Base-by-base conservation (phyloP, 768 basidiomycete genomes). In the Termitomyces sp. region DNA sequence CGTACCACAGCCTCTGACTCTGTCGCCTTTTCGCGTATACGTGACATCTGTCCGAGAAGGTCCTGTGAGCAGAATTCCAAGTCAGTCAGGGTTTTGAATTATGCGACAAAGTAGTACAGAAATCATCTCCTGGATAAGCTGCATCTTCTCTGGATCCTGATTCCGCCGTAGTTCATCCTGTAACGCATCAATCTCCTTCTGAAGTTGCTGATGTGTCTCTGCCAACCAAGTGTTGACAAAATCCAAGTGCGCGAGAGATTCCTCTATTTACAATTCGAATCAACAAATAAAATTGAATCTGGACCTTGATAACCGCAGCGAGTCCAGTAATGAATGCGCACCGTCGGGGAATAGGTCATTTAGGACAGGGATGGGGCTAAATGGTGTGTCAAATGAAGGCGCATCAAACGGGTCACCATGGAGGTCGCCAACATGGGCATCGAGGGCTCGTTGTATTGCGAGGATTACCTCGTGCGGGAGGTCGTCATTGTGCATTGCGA, bases 1-100 rank as follows among this genome's bases (percentile, higher is more conserved):
- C 89, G 81, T 26, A 98, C 97, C 48, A 98, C 92, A 1, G 94
- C 94, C 65, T 98, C 97, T 3, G 93, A 94, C 68, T 99, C 97
- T 1, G 93, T 91, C 0, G 96, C 94, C 67, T 98, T 98, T 72
- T 98, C 94, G 44, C 94, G 83, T 62, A 98, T 97, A 55, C 89
- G 88, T 38, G 89, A 94, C 85, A 98, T 96, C 74, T 98, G 96
- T 28, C 89, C 86, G 48, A 98, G 80, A 15, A 98, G 78, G 66
- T 97, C 94, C 95, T 98, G 66, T 11, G 45, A 31, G 47, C 17
- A 45, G 38, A 12, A 45, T 10, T 23, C 30, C 19, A 15, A 26
- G 28, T 45, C 15, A 50, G 41, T 41, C 37, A 26, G 26, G 10
- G 26, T 11, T 41, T 21, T 12, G 3, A 28, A 5, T 26, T 14